phyloP scores from a whole-genome alignment of 192 early-diverging fungal genomes.

The Gamsiella multidivaricata region DNA sequence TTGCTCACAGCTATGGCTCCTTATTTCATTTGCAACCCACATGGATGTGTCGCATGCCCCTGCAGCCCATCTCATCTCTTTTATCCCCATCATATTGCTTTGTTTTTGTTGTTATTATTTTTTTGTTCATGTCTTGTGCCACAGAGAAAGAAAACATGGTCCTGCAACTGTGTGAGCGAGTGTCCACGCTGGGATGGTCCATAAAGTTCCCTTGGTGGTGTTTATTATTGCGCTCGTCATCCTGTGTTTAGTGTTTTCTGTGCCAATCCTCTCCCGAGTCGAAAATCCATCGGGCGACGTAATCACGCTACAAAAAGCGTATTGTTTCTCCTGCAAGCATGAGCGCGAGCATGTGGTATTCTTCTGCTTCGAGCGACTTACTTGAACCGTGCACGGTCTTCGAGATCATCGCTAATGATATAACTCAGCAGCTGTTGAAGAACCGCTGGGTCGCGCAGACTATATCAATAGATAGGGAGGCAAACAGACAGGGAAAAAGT shows the following conservation, averaged over 20 bases:
- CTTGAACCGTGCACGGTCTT: conserved; percentile 84
- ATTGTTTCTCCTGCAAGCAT: not conserved
- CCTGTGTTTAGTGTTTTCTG: not conserved
- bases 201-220: not conserved
- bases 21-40: too few relatives aligned
- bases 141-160: not conserved
- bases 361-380: conserved; percentile 34
- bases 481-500: too few relatives aligned
- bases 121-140: not conserved
- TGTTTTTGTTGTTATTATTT: not conserved
- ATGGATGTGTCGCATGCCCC: too few relatives aligned
- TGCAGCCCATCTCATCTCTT: conserved; percentile 21
- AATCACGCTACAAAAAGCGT: not conserved
- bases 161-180: conserved; percentile 2
- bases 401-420: conserved; percentile 86
- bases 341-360: conserved; percentile 15
- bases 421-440: conserved; percentile 83
- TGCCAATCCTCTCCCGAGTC: not conserved
- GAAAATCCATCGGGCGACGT: too few relatives aligned
- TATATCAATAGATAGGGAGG: too few relatives aligned
- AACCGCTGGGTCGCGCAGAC: conserved; percentile 80
- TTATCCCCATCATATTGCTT: not conserved
- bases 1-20: too few relatives aligned
- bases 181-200: not conserved
- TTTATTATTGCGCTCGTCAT: not conserved